Conservation (phyloP, 2,329 filamentous ascomycete species). For the Cytospora schulzeri region DNA sequence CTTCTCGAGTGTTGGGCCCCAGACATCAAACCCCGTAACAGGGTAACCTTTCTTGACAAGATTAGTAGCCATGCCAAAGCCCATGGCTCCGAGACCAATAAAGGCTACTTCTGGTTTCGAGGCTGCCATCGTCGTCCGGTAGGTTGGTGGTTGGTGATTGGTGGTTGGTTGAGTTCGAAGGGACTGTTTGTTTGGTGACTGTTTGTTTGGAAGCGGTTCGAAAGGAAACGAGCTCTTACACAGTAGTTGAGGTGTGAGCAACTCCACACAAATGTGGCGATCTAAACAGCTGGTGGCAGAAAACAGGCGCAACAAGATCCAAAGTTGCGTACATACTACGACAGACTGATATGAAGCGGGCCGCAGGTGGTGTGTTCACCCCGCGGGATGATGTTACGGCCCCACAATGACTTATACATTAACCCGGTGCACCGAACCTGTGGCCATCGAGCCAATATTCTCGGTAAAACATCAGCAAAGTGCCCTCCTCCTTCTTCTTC, state of each 20-base stretch:
- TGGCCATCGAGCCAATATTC: background rate
- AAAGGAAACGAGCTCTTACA: too few relatives aligned
- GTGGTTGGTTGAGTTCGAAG: background rate
- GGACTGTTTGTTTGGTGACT: background rate
- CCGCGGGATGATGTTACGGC: background rate
- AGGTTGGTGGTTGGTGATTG: too few relatives aligned
- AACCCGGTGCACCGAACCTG: background rate
- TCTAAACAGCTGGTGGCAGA: too few relatives aligned
- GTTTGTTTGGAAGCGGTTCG: background rate
- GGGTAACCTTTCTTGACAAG: constrained; percentile 67
- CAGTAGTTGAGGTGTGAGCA: background rate
- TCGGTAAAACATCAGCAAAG: background rate
- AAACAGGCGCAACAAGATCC: background rate
- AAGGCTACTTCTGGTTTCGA: constrained; percentile 56
- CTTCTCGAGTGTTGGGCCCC: constrained; percentile 64
- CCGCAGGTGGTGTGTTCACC: background rate
- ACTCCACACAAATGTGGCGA: background rate
- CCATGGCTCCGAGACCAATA: constrained; percentile 79
- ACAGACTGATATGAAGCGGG: background rate
- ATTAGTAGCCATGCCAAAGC: constrained; percentile 78
- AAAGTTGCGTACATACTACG: background rate
- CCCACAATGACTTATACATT: background rate
- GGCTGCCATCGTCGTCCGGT: constrained; percentile 33
- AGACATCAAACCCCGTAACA: constrained; percentile 74
- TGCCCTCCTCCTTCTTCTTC: background rate